Conservation (phyloP, 208 protist genomes). For the Acanthamoeba castellanii region DNA sequence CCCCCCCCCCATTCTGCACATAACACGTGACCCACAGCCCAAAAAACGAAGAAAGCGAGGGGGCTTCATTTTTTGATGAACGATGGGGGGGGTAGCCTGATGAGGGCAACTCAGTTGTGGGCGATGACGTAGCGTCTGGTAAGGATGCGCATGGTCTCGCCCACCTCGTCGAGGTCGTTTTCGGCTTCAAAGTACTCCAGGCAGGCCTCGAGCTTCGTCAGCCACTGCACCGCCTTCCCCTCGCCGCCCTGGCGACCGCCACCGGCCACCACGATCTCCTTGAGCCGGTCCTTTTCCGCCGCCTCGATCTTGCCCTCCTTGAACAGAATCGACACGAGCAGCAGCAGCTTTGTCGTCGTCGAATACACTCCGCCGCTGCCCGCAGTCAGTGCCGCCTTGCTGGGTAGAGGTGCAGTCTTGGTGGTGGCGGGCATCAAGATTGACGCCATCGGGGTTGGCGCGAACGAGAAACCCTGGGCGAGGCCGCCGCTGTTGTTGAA, state of each 20-base stretch:
- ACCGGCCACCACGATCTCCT: conserved; percentile 20
- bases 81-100: too few relatives aligned
- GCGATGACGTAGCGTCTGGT: background rate
- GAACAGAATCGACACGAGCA: background rate
- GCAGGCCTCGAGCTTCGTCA: conserved; percentile 58
- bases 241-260: background rate
- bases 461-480: too few relatives aligned
- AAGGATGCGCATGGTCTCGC: conserved; percentile 18
- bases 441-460: too few relatives aligned
- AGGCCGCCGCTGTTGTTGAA: background rate
- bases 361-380: background rate
- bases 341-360: conserved; percentile 20
- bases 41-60: background rate
- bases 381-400: background rate
- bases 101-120: too few relatives aligned
- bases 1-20: too few relatives aligned
- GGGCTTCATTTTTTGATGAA: too few relatives aligned
- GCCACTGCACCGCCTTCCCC: background rate
- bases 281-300: background rate
- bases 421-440: background rate
- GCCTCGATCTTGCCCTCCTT: background rate
- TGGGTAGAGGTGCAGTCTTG: background rate
- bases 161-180: conserved; percentile 62
- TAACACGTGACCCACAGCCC: too few relatives aligned
- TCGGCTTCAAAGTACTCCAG: conserved; percentile 65